phyloP scores from a whole-genome alignment of 1,139 yeast species.

The Nakaseomyces kungkrabaensis region DNA sequence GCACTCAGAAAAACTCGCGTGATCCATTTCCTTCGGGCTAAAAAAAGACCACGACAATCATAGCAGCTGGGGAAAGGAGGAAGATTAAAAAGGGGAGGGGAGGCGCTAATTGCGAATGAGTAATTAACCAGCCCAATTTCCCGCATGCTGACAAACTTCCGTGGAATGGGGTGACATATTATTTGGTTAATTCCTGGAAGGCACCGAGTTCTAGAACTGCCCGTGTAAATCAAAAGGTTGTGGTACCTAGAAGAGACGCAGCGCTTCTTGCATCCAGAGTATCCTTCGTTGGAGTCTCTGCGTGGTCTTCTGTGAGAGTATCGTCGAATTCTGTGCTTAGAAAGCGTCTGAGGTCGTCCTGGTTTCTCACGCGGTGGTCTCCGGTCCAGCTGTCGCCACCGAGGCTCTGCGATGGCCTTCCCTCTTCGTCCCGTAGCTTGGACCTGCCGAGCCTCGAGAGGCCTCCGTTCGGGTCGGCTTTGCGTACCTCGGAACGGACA shows the following conservation, averaged over 20 bases:
- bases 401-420: slow-evolving; percentile 8
- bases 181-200: background rate
- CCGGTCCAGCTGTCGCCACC: slow-evolving; percentile 37
- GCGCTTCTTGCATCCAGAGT: slow-evolving; percentile 72
- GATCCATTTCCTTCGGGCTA: too few species aligned
- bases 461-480: slow-evolving; percentile 73
- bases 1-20: too few species aligned
- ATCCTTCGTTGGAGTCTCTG: background rate
- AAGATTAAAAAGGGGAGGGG: too few species aligned
- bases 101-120: too few species aligned
- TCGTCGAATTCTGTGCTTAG: slow-evolving; percentile 13
- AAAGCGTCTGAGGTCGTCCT: slow-evolving; percentile 7
- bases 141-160: too few species aligned
- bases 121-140: too few species aligned
- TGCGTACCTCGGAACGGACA: slow-evolving; percentile 62
- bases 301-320: slow-evolving; percentile 5
- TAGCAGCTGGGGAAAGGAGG: too few species aligned
- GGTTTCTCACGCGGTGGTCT: slow-evolving; percentile 20
- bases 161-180: too few species aligned
- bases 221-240: slow-evolving; percentile 34
- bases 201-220: background rate
- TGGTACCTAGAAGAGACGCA: slow-evolving; percentile 66
- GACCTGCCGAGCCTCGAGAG: slow-evolving; percentile 58
- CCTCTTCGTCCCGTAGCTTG: slow-evolving; percentile 45
- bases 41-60: too few species aligned